Evolutionary conservation across 192 early-diverging fungal species (phyloP).

Genomic region (Haplosporangium gracile): DNA sequence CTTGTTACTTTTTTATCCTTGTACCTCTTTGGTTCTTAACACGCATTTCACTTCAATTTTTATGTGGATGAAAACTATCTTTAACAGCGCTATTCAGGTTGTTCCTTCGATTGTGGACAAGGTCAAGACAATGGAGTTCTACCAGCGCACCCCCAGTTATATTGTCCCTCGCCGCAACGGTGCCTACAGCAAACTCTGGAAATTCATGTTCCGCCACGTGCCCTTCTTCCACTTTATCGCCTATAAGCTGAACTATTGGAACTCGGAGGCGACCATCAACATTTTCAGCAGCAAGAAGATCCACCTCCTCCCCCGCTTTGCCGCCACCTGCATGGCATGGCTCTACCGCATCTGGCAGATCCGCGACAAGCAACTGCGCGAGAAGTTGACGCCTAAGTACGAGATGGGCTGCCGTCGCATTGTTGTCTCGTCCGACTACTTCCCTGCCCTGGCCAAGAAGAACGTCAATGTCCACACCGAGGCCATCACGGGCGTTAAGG

Average conservation of each 20-base stretch:
- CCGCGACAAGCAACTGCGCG: conserved; percentile 36
- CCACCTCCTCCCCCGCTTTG: conserved; percentile 25
- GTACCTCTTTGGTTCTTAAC: background rate
- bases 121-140: conserved; percentile 57
- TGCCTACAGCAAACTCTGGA: conserved; percentile 45
- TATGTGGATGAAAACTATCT: background rate
- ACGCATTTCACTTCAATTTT: background rate
- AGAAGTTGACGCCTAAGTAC: conserved; percentile 62
- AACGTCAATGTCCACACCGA: conserved; percentile 42
- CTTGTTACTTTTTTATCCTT: background rate
- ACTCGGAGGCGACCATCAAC: conserved; percentile 44
- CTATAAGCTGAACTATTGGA: conserved; percentile 50
- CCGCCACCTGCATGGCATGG: conserved; percentile 30
- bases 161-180: conserved; percentile 55
- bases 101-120: conserved; percentile 61
- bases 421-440: conserved; percentile 45
- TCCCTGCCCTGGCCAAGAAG: conserved; percentile 52
- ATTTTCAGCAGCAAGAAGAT: conserved; percentile 46
- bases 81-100: conserved; percentile 60
- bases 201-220: conserved; percentile 56
- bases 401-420: conserved; percentile 61
- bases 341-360: conserved; percentile 33
- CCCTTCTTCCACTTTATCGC: conserved; percentile 55
- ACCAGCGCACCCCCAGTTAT: conserved; percentile 66
- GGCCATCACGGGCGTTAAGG: conserved; percentile 42